A percentile compares a stretch with the other conserved stretches of the same genome.
phyloP scores from a whole-genome alignment of 345 rosid genomes.

The Pugionium cornutum region DNA sequence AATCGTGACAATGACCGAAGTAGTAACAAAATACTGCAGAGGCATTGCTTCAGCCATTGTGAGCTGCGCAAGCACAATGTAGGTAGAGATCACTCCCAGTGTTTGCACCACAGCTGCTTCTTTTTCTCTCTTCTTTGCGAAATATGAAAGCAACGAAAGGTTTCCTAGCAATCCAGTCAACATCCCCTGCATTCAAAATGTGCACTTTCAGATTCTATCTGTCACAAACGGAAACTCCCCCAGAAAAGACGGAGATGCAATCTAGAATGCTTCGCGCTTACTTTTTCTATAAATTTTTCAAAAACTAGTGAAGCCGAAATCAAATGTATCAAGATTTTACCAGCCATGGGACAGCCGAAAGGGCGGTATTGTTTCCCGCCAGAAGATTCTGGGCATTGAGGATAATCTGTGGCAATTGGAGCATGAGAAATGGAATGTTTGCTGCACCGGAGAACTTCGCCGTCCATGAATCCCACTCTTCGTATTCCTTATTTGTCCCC shows the following conservation, averaged over 20 bases:
- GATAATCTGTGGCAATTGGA: conserved; percentile 87
- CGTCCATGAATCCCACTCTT: conserved; percentile 83
- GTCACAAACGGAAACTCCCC: neutral
- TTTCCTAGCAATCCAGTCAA: conserved; percentile 84
- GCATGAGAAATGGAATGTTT: conserved; percentile 72
- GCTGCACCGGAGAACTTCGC: conserved; percentile 74
- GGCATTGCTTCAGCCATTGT: conserved; percentile 89
- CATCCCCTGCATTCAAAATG: conserved; percentile 67
- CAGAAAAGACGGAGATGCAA: neutral
- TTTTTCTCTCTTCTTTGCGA: conserved; percentile 73
- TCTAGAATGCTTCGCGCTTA: neutral
- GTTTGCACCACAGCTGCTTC: conserved; percentile 82
- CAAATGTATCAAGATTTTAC: conserved; percentile 37
- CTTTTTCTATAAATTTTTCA: neutral
- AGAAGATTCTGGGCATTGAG: conserved; percentile 79
- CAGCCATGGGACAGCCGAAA: conserved; percentile 90
- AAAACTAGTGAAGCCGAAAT: neutral
- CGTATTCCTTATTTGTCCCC: conserved; percentile 44
- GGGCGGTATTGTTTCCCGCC: conserved; percentile 77
- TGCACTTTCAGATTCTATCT: conserved; percentile 16
- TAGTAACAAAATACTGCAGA: conserved; percentile 49
- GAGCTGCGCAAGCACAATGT: conserved; percentile 70
- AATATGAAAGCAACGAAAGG: conserved; percentile 82
- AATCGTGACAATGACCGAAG: conserved; percentile 55
- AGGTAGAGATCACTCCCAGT: conserved; percentile 65